phyloP scores from a whole-genome alignment of 768 basidiomycete species.

The Tulasnella sp. region DNA sequence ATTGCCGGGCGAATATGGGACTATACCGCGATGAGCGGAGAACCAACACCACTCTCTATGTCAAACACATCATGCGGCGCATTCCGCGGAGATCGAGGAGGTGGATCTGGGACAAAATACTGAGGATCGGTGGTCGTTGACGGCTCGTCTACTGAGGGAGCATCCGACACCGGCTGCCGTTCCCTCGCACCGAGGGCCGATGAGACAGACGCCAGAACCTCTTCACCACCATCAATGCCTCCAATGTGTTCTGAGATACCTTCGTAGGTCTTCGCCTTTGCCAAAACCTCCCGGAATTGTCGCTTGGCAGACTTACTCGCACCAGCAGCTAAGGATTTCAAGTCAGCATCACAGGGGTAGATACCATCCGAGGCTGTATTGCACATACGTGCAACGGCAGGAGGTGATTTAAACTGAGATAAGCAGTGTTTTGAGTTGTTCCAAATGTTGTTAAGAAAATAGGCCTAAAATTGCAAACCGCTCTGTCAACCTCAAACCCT shows the following conservation, averaged over 20 bases:
- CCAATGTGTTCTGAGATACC: slow-evolving; percentile 9
- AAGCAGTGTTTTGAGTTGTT: slow-evolving; percentile 81
- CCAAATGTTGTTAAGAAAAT: slow-evolving; percentile 72
- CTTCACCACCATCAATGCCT: slow-evolving; percentile 8
- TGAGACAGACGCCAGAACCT: slow-evolving; percentile 1
- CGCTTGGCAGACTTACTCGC: slow-evolving; percentile 52
- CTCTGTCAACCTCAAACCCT: background rate
- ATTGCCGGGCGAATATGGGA: too few relatives aligned
- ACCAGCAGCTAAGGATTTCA: slow-evolving; percentile 1
- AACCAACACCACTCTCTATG: too few relatives aligned
- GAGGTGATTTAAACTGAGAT: slow-evolving; percentile 64
- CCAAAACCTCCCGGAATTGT: slow-evolving; percentile 41
- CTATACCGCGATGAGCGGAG: too few relatives aligned
- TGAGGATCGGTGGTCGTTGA: too few relatives aligned
- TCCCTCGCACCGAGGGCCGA: background rate
- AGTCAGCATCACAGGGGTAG: background rate
- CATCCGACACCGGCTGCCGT: too few relatives aligned
- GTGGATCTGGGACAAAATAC: too few relatives aligned
- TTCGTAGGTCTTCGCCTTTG: slow-evolving; percentile 48
- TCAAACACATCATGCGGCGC: too few relatives aligned
- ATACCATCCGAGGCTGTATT: slow-evolving; percentile 28
- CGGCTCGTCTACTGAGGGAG: too few relatives aligned
- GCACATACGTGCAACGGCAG: slow-evolving; percentile 11
- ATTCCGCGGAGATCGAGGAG: too few relatives aligned
- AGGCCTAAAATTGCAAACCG: slow-evolving; percentile 36